Percentiles rank a stretch among this genome's conserved stretches.
These are phyloP conservation scores for Rhamnella rubrinervis DNA, from an alignment of 331 rosid species.

Conservation along the genomic window DNA sequence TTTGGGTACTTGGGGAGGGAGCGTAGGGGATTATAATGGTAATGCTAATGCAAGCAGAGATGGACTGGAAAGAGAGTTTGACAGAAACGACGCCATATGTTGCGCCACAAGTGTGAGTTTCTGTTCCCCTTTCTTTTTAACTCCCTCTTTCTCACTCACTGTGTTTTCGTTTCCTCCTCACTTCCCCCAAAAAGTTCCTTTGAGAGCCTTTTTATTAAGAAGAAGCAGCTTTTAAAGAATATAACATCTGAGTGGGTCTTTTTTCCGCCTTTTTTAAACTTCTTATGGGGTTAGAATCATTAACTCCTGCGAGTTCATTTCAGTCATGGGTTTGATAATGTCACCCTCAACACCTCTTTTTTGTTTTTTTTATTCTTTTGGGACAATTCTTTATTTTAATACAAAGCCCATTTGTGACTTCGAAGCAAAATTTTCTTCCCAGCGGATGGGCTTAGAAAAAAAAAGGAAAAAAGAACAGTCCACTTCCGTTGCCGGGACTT, in stretches of 20 bases:
- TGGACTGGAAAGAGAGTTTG: conserved; percentile 21
- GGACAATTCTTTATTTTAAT: too few relatives aligned
- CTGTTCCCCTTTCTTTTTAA: conserved; percentile 5
- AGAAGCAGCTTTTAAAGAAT: not conserved
- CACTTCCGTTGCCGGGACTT: conserved; percentile 44
- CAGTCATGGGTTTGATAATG: not conserved
- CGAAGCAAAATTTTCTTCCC: too few relatives aligned
- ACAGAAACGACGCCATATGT: conserved; percentile 27
- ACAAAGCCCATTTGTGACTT: too few relatives aligned
- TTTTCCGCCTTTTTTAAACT: conserved; percentile 20
- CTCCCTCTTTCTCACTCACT: not conserved
- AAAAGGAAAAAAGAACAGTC: too few relatives aligned
- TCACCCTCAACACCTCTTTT: not conserved
- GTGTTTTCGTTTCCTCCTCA: conserved; percentile 23
- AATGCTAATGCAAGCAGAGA: conserved; percentile 5
- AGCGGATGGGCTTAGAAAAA: too few relatives aligned
- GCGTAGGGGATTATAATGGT: conserved; percentile 29
- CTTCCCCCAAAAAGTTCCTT: conserved; percentile 30
- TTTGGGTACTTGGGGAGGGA: conserved; percentile 44
- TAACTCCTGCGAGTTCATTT: conserved; percentile 14
- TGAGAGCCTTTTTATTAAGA: conserved; percentile 8
- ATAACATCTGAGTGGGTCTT: not conserved
- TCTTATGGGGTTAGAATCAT: conserved; percentile 22
- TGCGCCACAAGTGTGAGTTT: conserved; percentile 16
- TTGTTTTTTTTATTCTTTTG: not conserved